A percentile compares a stretch with the other conserved stretches of the same genome.
These are phyloP conservation scores for Suillus subalutaceus DNA, from an alignment of 768 basidiomycete species.

Conservation along the genomic window DNA sequence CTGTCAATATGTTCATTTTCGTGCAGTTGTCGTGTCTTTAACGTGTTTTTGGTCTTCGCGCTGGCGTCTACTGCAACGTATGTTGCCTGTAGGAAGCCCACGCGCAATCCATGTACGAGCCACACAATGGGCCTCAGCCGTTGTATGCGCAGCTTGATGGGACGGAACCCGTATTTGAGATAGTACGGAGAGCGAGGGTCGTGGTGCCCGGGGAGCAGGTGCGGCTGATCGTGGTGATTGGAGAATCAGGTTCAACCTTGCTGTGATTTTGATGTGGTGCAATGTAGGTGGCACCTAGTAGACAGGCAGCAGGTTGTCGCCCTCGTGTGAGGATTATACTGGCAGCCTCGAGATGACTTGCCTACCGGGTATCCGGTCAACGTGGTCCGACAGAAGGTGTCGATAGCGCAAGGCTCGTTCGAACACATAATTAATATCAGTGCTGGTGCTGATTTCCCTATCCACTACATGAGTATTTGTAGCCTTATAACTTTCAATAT, in stretches of 20 bases:
- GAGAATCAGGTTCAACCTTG: not conserved
- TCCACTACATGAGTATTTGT: not conserved
- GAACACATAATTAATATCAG: not conserved
- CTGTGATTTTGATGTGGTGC: constrained; percentile 3
- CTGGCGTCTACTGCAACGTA: not conserved
- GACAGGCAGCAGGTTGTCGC: constrained; percentile 12
- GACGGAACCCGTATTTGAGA: constrained; percentile 22
- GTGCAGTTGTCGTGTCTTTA: not conserved
- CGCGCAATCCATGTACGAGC: constrained; percentile 16
- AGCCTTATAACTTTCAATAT: not conserved
- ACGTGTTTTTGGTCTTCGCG: not conserved
- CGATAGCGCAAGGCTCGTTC: not conserved
- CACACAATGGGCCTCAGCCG: constrained; percentile 13
- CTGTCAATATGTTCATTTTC: not conserved
- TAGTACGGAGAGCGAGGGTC: constrained; percentile 28
- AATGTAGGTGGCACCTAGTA: constrained; percentile 28
- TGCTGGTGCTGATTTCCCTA: not conserved
- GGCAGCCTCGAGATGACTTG: constrained; percentile 3
- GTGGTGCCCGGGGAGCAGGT: constrained; percentile 21
- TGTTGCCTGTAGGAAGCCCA: constrained; percentile 16
- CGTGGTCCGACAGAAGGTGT: not conserved
- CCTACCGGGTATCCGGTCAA: constrained; percentile 17
- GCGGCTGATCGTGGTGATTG: constrained; percentile 25
- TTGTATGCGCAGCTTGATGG: constrained; percentile 12
- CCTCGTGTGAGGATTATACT: constrained; percentile 23